Evolutionary conservation across 805 yeast species (phyloP), one percentile per base, ranked within the genome.

Genomic region (Ogataea pini): DNA sequence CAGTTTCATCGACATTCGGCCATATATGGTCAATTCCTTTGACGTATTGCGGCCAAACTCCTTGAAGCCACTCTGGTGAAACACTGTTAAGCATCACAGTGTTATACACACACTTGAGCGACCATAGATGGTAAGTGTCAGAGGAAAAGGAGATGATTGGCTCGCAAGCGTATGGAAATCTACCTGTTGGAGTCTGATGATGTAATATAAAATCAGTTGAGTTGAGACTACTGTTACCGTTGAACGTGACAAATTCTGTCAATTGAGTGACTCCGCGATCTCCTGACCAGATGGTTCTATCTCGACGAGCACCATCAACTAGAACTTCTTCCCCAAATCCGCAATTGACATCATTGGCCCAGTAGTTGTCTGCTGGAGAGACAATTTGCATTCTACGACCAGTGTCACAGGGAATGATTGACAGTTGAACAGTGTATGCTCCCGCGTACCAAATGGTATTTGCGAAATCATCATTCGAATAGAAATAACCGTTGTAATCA

Each of bases 361-460:
- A 39, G 24, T 39, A 39, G 18, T 39, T 28, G 17, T 28, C 42
- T 7, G 32, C 20, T 7, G 42, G 42, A 4, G 42, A 39, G 3
- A 39, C 42, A 13, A 39, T 39, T 16, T 39, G 33, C 42, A 39
- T 39, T 16, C 42, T 16, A 14, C 42, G 28, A 10, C 42, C 42
- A 16, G 42, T 39, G 17, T 39, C 25, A 8, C 33, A 24, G 14
- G 42, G 42, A 17, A 39, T 39, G 25, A 39, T 39, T 4, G 42
- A 39, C 20, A 39, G 42, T 9, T 39, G 42, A 13, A 39, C 42
- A 13, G 42, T 39, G 33, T 39, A 39, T 7, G 42, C 42, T 16
- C 42, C 42, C 12, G 42, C 42, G 25, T 39, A 39, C 42, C 42
- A 39, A 22, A 39, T 39, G n/a, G 32, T 39, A 32, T 39, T 39